These are phyloP conservation scores for Bretziella fagacearum DNA, from an alignment of 2,329 filamentous ascomycete species.

Conservation along the genomic window DNA sequence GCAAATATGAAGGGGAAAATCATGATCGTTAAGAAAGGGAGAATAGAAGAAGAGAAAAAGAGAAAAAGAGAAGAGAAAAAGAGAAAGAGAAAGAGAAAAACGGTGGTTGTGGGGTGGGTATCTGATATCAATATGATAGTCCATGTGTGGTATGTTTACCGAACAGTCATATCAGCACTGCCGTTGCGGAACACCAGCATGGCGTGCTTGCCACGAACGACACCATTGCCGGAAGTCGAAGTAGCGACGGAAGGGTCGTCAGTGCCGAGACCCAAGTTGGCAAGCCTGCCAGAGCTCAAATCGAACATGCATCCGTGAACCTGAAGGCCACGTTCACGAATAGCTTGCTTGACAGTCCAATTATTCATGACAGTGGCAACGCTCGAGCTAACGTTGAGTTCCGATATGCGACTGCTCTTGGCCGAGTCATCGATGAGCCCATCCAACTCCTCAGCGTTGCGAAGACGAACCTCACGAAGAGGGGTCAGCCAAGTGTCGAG, in stretches of 20 bases:
- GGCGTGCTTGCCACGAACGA: slow-evolving; percentile 32
- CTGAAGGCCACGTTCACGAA: slow-evolving; percentile 50
- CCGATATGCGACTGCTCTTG: slow-evolving; percentile 45
- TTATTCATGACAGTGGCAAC: slow-evolving; percentile 53
- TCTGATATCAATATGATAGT: neutral
- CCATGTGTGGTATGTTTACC: slow-evolving; percentile 6
- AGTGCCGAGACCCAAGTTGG: slow-evolving; percentile 32
- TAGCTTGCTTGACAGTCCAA: slow-evolving; percentile 50
- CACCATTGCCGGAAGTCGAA: slow-evolving; percentile 19
- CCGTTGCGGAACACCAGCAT: slow-evolving; percentile 32
- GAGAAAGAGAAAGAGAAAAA: no score
- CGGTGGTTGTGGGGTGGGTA: no score
- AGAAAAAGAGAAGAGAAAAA: neutral
- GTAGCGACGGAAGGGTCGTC: slow-evolving; percentile 16
- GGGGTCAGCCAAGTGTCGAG: slow-evolving; percentile 39
- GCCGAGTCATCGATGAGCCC: slow-evolving; percentile 35
- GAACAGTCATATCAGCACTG: slow-evolving; percentile 23
- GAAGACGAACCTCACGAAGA: slow-evolving; percentile 27
- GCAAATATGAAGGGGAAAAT: neutral
- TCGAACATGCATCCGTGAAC: slow-evolving; percentile 70
- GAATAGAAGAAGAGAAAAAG: neutral
- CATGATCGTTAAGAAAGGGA: neutral
- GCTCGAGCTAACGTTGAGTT: slow-evolving; percentile 59
- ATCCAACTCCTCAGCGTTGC: slow-evolving; percentile 38
- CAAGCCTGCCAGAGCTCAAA: slow-evolving; percentile 30